Base-by-base conservation (phyloP, 1,284 basidiomycete species). In the Fomitiporia mediterranea region DNA sequence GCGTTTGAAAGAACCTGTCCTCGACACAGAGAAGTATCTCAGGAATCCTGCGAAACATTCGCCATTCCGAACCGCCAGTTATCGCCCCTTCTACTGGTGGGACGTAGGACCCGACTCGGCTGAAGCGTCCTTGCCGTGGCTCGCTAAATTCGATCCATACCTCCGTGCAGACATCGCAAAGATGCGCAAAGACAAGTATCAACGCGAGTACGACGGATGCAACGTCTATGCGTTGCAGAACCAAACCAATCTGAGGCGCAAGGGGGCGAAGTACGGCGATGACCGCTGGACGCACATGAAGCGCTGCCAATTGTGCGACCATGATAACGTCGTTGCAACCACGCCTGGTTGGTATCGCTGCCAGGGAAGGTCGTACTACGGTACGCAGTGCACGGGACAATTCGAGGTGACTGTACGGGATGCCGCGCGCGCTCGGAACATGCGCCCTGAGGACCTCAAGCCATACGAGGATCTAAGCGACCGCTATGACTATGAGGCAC, bases 381-480 rank as follows among this genome's bases (percentile, higher is more conserved):
- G 53, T 15, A 11, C 17, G 2, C 53, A 21, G 1, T 48, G 53
- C 23, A n/a, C 23, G 17, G 53, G 53, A 8, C 15, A 25, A 2
- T 55, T 55, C 17, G 32, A 39, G 6, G 53, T 55, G 6, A 48
- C 44, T 9, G 13, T 11, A 40, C 43, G 44, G 11, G 53, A 55
- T 40, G 53, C 53, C n/a, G 32, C 13, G 21, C 27, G 37, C 13
- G 19, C 30, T 6, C 32, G 27, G 19, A 47, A 39, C 21, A 39
- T 49, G 44, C 53, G 32, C 25, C 25, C n/a, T 7, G 44, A 39
- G n/a, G 11, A 48, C 25, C 53, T 43, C n/a, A 46, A 48, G 7
- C 53, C 23, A 7, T 49, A 37, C 35, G 23, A 19, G 2, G 21
- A 8, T 9, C 27, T 48, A 5, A 28, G 44, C 37, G 53, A 55